These are phyloP conservation scores for Aspergillus baeticus DNA, from an alignment of 495 filamentous ascomycete genomes.

Conservation along the genomic window DNA sequence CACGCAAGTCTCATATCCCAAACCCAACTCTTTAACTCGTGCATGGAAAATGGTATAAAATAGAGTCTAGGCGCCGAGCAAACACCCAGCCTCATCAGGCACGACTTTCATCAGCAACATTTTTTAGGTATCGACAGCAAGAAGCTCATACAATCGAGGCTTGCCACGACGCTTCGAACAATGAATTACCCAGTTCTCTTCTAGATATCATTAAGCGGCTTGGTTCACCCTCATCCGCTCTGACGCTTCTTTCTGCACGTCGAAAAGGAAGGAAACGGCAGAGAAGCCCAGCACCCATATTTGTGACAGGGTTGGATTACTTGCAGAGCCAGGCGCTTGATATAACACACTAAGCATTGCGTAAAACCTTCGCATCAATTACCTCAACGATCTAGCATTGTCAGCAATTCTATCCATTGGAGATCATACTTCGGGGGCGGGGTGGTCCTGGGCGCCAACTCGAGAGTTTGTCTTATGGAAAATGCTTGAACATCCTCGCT, in stretches of 20 bases:
- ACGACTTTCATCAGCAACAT: not conserved
- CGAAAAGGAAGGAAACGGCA: not conserved
- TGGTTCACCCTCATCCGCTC: not conserved
- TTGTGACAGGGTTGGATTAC: not conserved
- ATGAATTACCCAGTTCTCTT: not conserved
- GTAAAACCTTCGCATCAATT: no score
- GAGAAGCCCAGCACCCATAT: not conserved
- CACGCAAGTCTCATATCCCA: not conserved
- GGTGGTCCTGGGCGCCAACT: no score
- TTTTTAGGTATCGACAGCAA: not conserved
- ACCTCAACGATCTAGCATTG: no score
- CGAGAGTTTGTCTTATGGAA: no score
- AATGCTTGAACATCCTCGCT: no score
- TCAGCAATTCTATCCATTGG: not conserved
- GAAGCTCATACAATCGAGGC: not conserved
- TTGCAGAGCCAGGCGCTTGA: not conserved
- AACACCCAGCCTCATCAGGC: not conserved
- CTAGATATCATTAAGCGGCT: not conserved
- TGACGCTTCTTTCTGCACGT: not conserved
- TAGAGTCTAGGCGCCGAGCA: not conserved
- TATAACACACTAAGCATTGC: no score
- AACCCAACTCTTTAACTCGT: not conserved
- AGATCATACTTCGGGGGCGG: no score
- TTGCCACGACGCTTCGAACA: slow-evolving; percentile 2
- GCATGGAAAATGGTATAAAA: not conserved